Percentiles rank a stretch among this genome's conserved stretches.
phyloP scores from a whole-genome alignment of 306 rosid species.

The Quillaja saponaria region DNA sequence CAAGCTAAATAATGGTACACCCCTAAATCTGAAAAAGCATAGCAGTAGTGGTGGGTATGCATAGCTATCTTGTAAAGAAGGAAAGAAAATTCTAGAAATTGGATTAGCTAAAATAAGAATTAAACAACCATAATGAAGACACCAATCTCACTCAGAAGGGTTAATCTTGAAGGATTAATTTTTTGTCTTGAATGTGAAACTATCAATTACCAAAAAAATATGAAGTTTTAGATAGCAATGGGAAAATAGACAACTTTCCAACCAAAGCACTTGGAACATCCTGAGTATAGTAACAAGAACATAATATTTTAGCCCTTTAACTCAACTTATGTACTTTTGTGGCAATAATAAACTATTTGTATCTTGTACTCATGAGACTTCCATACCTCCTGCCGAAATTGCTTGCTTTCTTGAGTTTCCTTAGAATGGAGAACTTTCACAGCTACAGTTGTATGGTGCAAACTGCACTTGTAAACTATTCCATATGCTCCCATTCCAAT shows the following conservation, averaged over 20 bases:
- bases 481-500: slow-evolving; percentile 93
- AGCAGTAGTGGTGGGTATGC: slow-evolving; percentile 4
- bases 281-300: slow-evolving; percentile 9
- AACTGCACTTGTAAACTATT: slow-evolving; percentile 70
- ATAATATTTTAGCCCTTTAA: background rate
- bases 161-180: slow-evolving; percentile 13
- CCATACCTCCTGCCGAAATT: slow-evolving; percentile 85
- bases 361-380: slow-evolving; percentile 8
- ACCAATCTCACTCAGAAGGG: slow-evolving; percentile 8
- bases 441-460: slow-evolving; percentile 87
- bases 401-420: slow-evolving; percentile 53
- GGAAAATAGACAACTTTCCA: slow-evolving; percentile 1
- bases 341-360: slow-evolving; percentile 12
- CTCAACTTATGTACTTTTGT: slow-evolving; percentile 2
- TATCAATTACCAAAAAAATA: slow-evolving; percentile 22
- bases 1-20: slow-evolving; percentile 2
- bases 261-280: slow-evolving; percentile 9
- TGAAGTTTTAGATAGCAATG: slow-evolving; percentile 5
- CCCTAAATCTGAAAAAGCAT: slow-evolving; percentile 5
- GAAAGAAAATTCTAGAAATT: slow-evolving; percentile 5
- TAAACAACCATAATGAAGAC: background rate
- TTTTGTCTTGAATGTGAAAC: background rate
- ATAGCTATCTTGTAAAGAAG: slow-evolving; percentile 18
- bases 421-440: slow-evolving; percentile 79
- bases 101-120: background rate